Base-by-base conservation (phyloP, 1,139 yeast genomes). In the Candida glucosophila region DNA sequence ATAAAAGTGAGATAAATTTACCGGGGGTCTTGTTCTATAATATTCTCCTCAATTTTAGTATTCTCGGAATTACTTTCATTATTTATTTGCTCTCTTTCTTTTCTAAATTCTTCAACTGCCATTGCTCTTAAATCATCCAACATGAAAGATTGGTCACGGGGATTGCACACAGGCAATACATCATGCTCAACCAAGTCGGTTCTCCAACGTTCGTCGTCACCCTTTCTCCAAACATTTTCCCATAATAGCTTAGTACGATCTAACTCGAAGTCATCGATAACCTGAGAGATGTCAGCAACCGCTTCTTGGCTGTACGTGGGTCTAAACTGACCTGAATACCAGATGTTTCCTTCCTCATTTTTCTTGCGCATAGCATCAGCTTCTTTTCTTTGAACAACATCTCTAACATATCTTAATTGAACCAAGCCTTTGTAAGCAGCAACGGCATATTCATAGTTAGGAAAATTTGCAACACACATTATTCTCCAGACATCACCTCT, bases 261-360 rank as follows among this genome's bases (percentile, higher is more conserved):
- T 39, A 71, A 54, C 29, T 62, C 62, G 42, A 77, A 64, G 43
- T 79, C 76, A 36, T 76, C 82, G 31, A 77, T 57, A 28, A 83
- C 77, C 41, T 77, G 76, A 18, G 78, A 64, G 39, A 88, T 58
- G 52, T 88, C 97, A 2, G 95, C 86, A 14, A 85, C 86, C 1
- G 96, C 83, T 52, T 88, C 97, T 52, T 85, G 95, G 7, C 93
- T 65, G 52, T 78, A 82, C 0, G 92, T 77, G 15, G 97, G 97
- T 46, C 96, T 72, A 58, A 68, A 88, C 52, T 81, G 93, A 24
- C 85, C 90, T 29, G 80, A 71, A 47, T 62, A 74, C 95, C 96
- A 86, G 26, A 77, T 73, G 51, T 81, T 77, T 2, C 93, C 92
- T 29, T 77, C 83, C 22, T 67, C 72, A 46, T 81, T 74, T 47